These are phyloP conservation scores for Salvia rosmarinus DNA, from an alignment of 257 asterid genomes.

Conservation along the genomic window DNA sequence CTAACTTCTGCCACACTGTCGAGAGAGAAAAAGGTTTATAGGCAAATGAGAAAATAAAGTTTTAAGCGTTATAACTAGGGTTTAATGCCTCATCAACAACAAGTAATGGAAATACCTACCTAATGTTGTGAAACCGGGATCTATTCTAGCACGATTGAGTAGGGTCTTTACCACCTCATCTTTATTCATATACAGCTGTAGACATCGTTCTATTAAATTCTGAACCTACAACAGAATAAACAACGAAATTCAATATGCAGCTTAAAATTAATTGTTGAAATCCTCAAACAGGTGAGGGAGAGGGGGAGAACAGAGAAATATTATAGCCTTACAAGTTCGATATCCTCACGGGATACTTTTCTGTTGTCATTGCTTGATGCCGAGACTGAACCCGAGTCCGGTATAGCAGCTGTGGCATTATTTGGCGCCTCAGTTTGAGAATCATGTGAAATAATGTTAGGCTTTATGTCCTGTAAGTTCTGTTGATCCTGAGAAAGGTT, in stretches of 20 bases:
- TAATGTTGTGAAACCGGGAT: conserved; percentile 95
- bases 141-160: conserved; percentile 90
- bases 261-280: not conserved
- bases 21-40: conserved; percentile 22
- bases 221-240: conserved; percentile 70
- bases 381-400: conserved; percentile 90
- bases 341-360: conserved; percentile 95
- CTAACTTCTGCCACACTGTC: conserved; percentile 95
- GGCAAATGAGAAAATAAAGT: not conserved
- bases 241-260: conserved; percentile 17
- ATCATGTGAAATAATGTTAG: conserved; percentile 60
- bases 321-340: conserved; percentile 75
- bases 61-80: not conserved
- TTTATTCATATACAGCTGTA: conserved; percentile 88
- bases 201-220: conserved; percentile 88
- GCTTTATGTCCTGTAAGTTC: conserved; percentile 63
- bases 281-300: not conserved
- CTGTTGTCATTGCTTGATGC: conserved; percentile 76
- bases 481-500: conserved; percentile 54
- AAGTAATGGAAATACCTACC: conserved; percentile 49
- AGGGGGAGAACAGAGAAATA: conserved; percentile 1
- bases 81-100: not conserved
- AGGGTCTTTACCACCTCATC: conserved; percentile 96
- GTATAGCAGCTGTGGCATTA: conserved; percentile 60
- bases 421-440: conserved; percentile 65